Evolutionary conservation across 2,329 filamentous ascomycete genomes (phyloP).

Genomic region (Neofusicoccum sp.): DNA sequence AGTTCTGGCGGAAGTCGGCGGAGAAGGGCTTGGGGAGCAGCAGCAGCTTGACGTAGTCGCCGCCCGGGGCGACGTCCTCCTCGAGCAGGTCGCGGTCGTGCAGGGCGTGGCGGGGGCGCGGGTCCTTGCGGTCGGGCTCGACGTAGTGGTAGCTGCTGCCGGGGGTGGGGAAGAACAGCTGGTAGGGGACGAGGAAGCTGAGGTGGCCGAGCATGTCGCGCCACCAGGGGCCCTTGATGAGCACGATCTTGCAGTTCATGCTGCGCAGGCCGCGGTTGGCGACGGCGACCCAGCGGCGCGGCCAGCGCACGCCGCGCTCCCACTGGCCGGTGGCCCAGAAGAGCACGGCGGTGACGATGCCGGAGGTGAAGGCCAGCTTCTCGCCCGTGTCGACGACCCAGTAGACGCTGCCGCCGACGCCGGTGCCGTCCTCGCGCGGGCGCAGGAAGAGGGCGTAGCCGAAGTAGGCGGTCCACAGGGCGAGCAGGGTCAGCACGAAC

Average conservation of each 20-base stretch:
- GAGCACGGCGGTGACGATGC: slow-evolving; percentile 80
- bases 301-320: slow-evolving; percentile 94
- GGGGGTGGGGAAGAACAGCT: slow-evolving; percentile 66
- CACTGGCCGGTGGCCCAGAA: slow-evolving; percentile 96
- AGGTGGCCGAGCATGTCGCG: slow-evolving; percentile 73
- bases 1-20: slow-evolving; percentile 91
- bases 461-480: slow-evolving; percentile 81
- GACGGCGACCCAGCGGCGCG: slow-evolving; percentile 83
- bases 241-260: slow-evolving; percentile 95
- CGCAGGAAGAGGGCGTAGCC: slow-evolving; percentile 89
- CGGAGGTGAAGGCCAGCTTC: slow-evolving; percentile 89
- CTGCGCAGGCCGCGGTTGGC: slow-evolving; percentile 86
- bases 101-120: background rate
- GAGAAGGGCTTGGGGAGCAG: slow-evolving; percentile 94
- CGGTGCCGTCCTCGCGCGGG: slow-evolving; percentile 92
- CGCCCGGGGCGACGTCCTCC: slow-evolving; percentile 86
- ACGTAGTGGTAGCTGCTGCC: slow-evolving; percentile 77
- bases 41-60: slow-evolving; percentile 88
- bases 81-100: slow-evolving; percentile 66
- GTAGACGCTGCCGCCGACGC: slow-evolving; percentile 91
- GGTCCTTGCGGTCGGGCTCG: slow-evolving; percentile 60
- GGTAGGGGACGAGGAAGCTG: slow-evolving; percentile 77
- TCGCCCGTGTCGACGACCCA: slow-evolving; percentile 92
- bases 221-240: slow-evolving; percentile 82
- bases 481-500: slow-evolving; percentile 82